Base-by-base conservation (phyloP, 495 filamentous ascomycete genomes). In the Geopyxis carbonaria region DNA sequence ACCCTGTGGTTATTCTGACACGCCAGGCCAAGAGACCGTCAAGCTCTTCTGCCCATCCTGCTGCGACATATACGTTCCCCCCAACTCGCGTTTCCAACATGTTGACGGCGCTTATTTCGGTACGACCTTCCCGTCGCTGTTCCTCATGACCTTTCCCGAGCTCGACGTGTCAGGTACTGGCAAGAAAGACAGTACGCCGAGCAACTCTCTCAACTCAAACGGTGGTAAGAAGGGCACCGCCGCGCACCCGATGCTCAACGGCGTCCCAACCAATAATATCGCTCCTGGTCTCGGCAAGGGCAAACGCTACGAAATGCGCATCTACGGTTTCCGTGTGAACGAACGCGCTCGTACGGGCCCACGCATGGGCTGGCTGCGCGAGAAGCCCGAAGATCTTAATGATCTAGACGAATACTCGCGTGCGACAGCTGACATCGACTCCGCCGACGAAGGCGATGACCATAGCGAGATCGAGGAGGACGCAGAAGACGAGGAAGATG, bases 81-180 rank as follows among this genome's bases (percentile, higher is more conserved):
- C 89, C 6, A 95, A 95, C 64, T 93, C 83, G 51, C 74, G 89
- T 16, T 95, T 97, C 56, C 89, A 93, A 61, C 80, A 80, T 2
- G 87, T 97, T n/a, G 89, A 97, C 50, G 89, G 89, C 16, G 86
- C 89, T 11, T 97, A 94, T 64, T 97, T 97, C 56, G 89, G 89
- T 23, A 86, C 89, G 25, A 97, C 89, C 0, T 97, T 97, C 56
- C 83, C 74, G 31, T 69, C 70, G 2, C 74, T 97, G 31, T 97
- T 97, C 67, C 83, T 97, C 59, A 86, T 97, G 66, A 97, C 84
- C 19, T 97, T 94, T 59, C 86, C 91, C 22, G 91, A 97, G 48
- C 72, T 93, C 53, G 83, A 93, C 43, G 71, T 95, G 37, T 27
- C 41, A 11, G 48, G 52, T 20, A 48, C 43, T 24, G 45, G 48